Conservation (phyloP, 78 protist genomes). For the Isochrysis galbana region DNA sequence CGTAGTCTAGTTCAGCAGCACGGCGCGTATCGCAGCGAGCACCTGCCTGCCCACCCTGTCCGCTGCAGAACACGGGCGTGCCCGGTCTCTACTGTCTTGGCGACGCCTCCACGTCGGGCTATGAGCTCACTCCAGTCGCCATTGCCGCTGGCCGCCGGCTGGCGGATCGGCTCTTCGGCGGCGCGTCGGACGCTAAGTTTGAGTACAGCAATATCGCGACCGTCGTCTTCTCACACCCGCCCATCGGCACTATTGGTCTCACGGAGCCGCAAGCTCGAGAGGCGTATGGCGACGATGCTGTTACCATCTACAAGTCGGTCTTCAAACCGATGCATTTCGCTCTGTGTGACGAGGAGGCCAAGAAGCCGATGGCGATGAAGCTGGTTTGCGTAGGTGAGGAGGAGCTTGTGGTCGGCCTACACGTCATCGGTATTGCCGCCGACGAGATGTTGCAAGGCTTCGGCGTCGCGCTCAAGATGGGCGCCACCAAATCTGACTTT, state of each 20-base stretch:
- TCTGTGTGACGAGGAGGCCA: conserved; percentile 37
- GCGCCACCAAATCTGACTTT: conserved; percentile 58
- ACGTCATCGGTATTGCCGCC: conserved; percentile 64
- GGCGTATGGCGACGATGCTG: background rate
- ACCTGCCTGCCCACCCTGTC: too few species aligned
- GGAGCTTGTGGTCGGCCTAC: conserved; percentile 84
- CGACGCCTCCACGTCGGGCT: conserved; percentile 61
- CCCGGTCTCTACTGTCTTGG: conserved; percentile 76
- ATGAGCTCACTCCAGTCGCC: conserved; percentile 81
- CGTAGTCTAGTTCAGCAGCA: too few species aligned
- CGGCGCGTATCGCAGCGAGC: too few species aligned
- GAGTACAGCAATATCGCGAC: conserved; percentile 76
- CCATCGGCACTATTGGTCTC: conserved; percentile 87
- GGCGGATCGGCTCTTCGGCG: conserved; percentile 75
- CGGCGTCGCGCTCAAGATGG: conserved; percentile 42
- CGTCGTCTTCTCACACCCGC: conserved; percentile 84
- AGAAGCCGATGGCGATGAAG: conserved; percentile 84
- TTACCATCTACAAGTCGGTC: conserved; percentile 37
- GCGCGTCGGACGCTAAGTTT: conserved; percentile 42
- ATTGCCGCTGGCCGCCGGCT: conserved; percentile 87
- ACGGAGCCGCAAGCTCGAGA: conserved; percentile 68
- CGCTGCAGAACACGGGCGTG: conserved; percentile 44
- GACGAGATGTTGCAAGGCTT: conserved; percentile 90
- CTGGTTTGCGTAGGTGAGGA: conserved; percentile 68
- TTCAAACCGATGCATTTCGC: conserved; percentile 81